phyloP scores from a whole-genome alignment of 1,284 basidiomycete species.

The Cystobasidiaceae sp. region DNA sequence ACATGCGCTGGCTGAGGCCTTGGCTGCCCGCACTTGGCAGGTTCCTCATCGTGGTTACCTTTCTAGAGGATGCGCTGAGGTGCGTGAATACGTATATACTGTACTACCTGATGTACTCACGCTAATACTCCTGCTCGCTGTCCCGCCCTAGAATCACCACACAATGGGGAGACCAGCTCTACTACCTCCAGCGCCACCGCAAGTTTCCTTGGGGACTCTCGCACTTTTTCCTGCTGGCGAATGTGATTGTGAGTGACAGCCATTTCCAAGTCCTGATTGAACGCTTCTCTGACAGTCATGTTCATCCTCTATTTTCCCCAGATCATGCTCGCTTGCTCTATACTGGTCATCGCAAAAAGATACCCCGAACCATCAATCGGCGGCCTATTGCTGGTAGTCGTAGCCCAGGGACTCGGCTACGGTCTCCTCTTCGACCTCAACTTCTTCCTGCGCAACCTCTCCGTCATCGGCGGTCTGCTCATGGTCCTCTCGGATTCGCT shows the following conservation, averaged over 20 bases:
- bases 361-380: slow-evolving; percentile 83
- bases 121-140: neutral
- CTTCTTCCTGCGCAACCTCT: slow-evolving; percentile 96
- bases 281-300: too few species aligned
- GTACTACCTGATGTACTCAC: neutral
- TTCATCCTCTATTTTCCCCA: too few species aligned
- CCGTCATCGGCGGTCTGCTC: slow-evolving; percentile 83
- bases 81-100: neutral
- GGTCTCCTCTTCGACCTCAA: slow-evolving; percentile 95
- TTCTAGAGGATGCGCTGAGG: slow-evolving; percentile 90
- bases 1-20: slow-evolving; percentile 89
- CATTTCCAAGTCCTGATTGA: too few species aligned
- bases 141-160: slow-evolving; percentile 55
- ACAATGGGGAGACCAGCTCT: slow-evolving; percentile 93
- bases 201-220: slow-evolving; percentile 92
- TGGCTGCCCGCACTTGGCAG: slow-evolving; percentile 91
- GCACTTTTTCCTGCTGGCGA: slow-evolving; percentile 83
- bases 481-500: slow-evolving; percentile 99
- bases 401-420: slow-evolving; percentile 89
- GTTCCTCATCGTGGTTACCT: slow-evolving; percentile 96
- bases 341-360: slow-evolving; percentile 78
- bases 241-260: slow-evolving; percentile 75
- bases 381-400: slow-evolving; percentile 82
- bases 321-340: slow-evolving; percentile 87
- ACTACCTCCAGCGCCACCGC: slow-evolving; percentile 93